Evolutionary conservation across 805 yeast genomes (phyloP).

Genomic region (Teunomyces stri): DNA sequence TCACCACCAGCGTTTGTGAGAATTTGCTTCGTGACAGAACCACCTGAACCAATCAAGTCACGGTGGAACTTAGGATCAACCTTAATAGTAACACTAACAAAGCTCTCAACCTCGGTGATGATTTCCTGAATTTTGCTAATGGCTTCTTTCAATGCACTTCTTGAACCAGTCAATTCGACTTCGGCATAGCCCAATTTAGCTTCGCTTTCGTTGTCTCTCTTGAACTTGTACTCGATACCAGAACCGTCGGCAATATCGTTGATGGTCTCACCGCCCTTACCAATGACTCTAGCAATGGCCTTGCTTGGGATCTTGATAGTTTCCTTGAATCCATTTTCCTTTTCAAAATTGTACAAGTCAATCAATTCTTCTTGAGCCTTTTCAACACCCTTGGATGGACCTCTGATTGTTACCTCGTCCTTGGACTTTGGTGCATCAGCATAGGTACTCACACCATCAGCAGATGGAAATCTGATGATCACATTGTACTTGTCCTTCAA

Average conservation of each 20-base stretch:
- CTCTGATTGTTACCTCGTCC: constrained; percentile 70
- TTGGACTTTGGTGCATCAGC: constrained; percentile 44
- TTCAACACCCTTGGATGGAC: constrained; percentile 86
- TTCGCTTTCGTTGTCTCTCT: constrained; percentile 43
- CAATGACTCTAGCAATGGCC: constrained; percentile 84
- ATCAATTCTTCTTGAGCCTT: constrained; percentile 80
- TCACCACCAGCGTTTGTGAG: constrained; percentile 75
- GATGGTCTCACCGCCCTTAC: constrained; percentile 82
- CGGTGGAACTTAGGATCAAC: constrained; percentile 76
- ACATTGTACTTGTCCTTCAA: constrained; percentile 87
- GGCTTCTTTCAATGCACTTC: constrained; percentile 72
- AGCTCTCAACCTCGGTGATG: constrained; percentile 63
- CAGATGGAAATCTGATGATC: constrained; percentile 66
- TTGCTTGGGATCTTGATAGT: constrained; percentile 64
- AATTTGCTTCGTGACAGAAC: constrained; percentile 69
- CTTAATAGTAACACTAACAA: constrained; percentile 52
- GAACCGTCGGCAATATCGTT: constrained; percentile 72
- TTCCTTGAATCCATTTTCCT: constrained; percentile 73
- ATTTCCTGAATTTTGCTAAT: constrained; percentile 58
- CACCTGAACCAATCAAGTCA: constrained; percentile 74
- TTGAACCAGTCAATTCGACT: constrained; percentile 75
- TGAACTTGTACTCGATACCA: constrained; percentile 55
- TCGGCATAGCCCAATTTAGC: constrained; percentile 52
- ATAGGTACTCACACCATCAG: constrained; percentile 21
- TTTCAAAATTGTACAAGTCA: constrained; percentile 82